These are phyloP conservation scores for Exophiala sideris DNA, from an alignment of 2,329 filamentous ascomycete genomes.

Conservation along the genomic window DNA sequence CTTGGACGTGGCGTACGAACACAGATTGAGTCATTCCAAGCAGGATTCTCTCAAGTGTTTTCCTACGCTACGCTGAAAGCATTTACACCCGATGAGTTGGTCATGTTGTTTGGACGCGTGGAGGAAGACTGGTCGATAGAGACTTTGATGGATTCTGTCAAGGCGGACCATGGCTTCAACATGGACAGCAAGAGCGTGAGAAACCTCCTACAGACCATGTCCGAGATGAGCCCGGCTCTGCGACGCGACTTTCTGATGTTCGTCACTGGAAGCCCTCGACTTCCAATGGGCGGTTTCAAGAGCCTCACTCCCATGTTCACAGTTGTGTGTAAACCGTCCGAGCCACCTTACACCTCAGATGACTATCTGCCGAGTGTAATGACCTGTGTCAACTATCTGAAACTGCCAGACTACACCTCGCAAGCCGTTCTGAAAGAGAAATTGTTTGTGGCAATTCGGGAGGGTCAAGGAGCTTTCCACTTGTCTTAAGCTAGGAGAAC, in stretches of 20 bases:
- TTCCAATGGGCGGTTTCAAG: constrained; percentile 98
- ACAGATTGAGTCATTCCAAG: constrained; percentile 86
- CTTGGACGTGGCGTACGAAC: constrained; percentile 81
- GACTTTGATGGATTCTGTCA: constrained; percentile 96
- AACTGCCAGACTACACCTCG: constrained; percentile 88
- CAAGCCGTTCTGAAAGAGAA: constrained; percentile 73
- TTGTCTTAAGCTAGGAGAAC: constrained; percentile 60
- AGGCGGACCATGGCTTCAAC: constrained; percentile 97
- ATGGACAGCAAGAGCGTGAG: constrained; percentile 96
- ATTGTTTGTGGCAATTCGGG: constrained; percentile 80
- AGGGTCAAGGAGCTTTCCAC: constrained; percentile 97
- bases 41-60: constrained; percentile 93
- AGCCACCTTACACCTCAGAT: constrained; percentile 86
- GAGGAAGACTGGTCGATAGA: constrained; percentile 98
- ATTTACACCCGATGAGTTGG: constrained; percentile 92
- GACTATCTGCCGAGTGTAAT: constrained; percentile 99
- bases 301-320: constrained; percentile 97
- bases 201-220: constrained; percentile 93
- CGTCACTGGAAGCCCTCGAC: constrained; percentile 94
- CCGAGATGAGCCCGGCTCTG: constrained; percentile 69
- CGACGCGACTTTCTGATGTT: constrained; percentile 96
- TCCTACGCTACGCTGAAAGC: constrained; percentile 87
- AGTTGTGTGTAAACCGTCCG: constrained; percentile 97
- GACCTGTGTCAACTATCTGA: constrained; percentile 99
- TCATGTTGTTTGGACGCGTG: constrained; percentile 86